Base-by-base conservation (phyloP, 164 flowering plant species). In the Houttuynia cordata region DNA sequence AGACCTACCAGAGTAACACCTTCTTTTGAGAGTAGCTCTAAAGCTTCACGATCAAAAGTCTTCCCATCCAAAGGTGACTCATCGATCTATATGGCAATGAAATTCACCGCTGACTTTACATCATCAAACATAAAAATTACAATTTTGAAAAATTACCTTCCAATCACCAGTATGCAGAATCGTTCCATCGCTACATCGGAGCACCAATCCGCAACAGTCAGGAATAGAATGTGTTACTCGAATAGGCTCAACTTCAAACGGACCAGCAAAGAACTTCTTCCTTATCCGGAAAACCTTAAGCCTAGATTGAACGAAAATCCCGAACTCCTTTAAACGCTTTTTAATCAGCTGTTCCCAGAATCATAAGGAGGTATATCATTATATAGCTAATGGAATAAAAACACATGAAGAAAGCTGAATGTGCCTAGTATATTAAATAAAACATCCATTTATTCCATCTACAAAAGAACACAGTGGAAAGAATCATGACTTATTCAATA, bases 151-250 rank as follows among this genome's bases (percentile, higher is more conserved):
- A 51, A 14, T 58, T 71, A 88, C 99, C 94, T 93, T 93, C 99
- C 99, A 93, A 74, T 93, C 99, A 66, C 99, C 99, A 56, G 99
- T 93, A 72, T 93, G 99, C 70, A 93, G 85, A 71, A 93, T 93
- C 68, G 88, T 90, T 41, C 99, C 99, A 80, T 90, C 97, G 69
- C 81, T 58, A 74, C 97, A 93, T 5, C 99, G 97, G 58, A 93
- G 88, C 56, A 93, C 96, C 73, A 93, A 70, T 60, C 99, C 99
- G 74, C 81, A 86, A 72, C 97, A 93, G 80, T 93, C 99, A 63
- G 99, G 99, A 69, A 93, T 93, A 60, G 99, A 90, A 84, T 93
- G 99, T 54, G 97, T 93, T 21, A 93, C 99, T 68, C 84, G 80
- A 25, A 93, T 80, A 50, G 99, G 97, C 74, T 93, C 97, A 62